Evolutionary conservation across 1,284 basidiomycete genomes (phyloP), one percentile per base, ranked within the genome.

Genomic region (Xanthoconium separans): DNA sequence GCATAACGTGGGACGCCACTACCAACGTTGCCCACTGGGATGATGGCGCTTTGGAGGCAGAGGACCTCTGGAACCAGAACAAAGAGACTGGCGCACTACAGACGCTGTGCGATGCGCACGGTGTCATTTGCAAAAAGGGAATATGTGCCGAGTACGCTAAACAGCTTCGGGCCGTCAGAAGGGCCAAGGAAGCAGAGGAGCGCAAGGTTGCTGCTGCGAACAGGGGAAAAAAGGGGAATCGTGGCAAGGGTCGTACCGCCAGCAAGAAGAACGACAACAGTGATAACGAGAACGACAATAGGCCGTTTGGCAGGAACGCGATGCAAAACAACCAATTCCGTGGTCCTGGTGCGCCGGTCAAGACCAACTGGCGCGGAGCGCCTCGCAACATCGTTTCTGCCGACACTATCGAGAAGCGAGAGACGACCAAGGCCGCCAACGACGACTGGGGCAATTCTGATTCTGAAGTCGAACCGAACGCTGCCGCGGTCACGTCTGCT

Each of bases 51-150:
- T 3, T 56, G 52, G 69, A 67, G 8, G 60, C 62, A n/a, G 60
- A 65, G 45, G 56, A 47, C 30, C 48, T 42, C 2, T 68, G 64
- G 65, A 24, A 22, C 4, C 51, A 57, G 54, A 54, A 45, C 53
- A 44, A 60, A 60, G 57, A 61, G 49, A n/a, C 30, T 29, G 12
- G 34, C 31, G 50, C 36, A 31, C 49, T 51, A 31, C 61, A 58
- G 42, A 37, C 66, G 2, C 46, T 73, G 50, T 79, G 77, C 57
- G 68, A 64, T 0, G 73, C 69, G 34, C 77, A 79, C 53, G 68
- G 70, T 9, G 60, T 65, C 18, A 63, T 72, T 15, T 80, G 77
- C 58, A 77, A 71, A 62, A 77, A 76, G 61, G 75, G 74, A 31
- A 75, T 78, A 15, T 80, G 78, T 40, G 57, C 56, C 42, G 76